Conservation (phyloP, 2,329 filamentous ascomycete species). For the Ascochyta viciae-villosae region DNA sequence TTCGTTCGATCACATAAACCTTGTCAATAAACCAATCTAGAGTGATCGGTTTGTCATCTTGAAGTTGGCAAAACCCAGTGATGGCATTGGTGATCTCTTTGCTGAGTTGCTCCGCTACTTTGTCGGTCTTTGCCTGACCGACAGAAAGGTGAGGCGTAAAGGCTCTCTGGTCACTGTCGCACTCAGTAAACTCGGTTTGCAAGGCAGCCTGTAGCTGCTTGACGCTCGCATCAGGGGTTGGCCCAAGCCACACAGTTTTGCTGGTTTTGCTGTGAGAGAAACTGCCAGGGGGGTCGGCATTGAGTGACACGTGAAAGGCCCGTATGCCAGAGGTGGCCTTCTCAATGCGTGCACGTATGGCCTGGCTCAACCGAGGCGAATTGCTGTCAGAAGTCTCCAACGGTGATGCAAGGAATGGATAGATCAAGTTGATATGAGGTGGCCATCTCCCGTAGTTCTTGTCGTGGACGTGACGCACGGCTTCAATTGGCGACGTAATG, state of each 20-base stretch:
- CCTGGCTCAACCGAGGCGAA: constrained; percentile 21
- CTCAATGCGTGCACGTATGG: constrained; percentile 31
- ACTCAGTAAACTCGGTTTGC: constrained; percentile 35
- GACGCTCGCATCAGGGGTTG: constrained; percentile 17
- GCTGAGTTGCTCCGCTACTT: constrained; percentile 19
- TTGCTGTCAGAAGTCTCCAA: constrained; percentile 19
- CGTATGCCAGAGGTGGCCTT: constrained; percentile 21
- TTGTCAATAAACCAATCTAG: constrained; percentile 37
- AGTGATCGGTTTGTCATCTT: constrained; percentile 3
- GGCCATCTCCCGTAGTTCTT: constrained; percentile 39
- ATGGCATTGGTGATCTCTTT: constrained; percentile 25
- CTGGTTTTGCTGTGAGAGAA: constrained; percentile 29
- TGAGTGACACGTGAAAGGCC: constrained; percentile 30
- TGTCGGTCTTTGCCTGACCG: constrained; percentile 31
- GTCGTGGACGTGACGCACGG: constrained; percentile 33
- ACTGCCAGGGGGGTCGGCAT: constrained; percentile 25
- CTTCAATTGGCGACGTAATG: constrained; percentile 35
- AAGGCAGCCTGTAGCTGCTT: constrained; percentile 34
- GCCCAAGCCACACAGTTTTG: constrained; percentile 38
- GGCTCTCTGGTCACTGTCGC: constrained; percentile 26
- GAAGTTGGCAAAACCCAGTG: neutral
- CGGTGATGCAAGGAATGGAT: constrained; percentile 36
- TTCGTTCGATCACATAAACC: constrained; percentile 38
- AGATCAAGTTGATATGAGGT: constrained; percentile 42
- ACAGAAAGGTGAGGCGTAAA: constrained; percentile 39